Conservation (phyloP, 306 rosid genomes). For the Quercus aquifolioides region DNA sequence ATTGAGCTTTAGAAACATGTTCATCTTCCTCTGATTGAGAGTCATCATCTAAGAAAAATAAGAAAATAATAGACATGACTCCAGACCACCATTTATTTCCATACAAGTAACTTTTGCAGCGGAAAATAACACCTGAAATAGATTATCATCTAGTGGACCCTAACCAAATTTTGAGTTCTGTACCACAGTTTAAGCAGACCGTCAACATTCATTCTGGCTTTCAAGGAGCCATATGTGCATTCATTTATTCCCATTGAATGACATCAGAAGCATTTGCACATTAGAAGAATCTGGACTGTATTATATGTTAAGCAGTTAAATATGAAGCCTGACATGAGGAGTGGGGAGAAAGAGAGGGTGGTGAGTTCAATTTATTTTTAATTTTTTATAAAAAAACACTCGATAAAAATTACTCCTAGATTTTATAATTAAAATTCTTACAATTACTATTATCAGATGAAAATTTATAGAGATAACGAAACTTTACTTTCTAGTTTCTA, state of each 20-base stretch:
- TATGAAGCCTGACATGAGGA: not conserved
- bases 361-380: not conserved
- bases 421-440: not conserved
- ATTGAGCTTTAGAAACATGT: slow-evolving; percentile 45
- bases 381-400: too few relatives aligned
- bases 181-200: not conserved
- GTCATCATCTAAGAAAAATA: slow-evolving; percentile 46
- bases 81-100: not conserved
- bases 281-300: not conserved
- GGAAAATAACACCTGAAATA: not conserved
- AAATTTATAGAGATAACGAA: not conserved
- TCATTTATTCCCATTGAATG: not conserved
- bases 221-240: not conserved
- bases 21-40: slow-evolving; percentile 58
- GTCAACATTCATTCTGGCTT: not conserved
- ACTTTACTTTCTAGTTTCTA: not conserved
- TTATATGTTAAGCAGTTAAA: slow-evolving; percentile 1
- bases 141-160: not conserved
- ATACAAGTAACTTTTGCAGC: not conserved
- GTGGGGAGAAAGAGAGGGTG: not conserved
- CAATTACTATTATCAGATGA: slow-evolving; percentile 3
- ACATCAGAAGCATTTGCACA: not conserved
- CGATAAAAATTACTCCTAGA: not conserved
- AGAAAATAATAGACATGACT: slow-evolving; percentile 17
- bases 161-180: not conserved